phyloP scores from a whole-genome alignment of 1,284 basidiomycete genomes.

The Tranzscheliella williamsii region DNA sequence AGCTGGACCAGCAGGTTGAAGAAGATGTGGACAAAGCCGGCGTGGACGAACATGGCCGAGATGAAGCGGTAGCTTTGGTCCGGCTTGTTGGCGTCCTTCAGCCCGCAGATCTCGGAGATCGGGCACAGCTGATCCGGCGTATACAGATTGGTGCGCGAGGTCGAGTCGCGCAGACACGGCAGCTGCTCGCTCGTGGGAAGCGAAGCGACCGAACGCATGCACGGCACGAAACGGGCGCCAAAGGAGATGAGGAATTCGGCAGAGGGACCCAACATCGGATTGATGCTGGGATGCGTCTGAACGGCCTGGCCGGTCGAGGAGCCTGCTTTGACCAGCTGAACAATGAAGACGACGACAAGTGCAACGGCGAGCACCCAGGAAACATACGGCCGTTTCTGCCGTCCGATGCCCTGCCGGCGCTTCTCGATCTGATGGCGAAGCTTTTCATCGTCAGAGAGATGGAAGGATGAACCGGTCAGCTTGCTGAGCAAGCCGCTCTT shows the following conservation, averaged over 20 bases:
- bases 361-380: slow-evolving; percentile 66
- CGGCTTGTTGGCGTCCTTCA: slow-evolving; percentile 68
- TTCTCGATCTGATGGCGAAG: slow-evolving; percentile 55
- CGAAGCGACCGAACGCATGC: slow-evolving; percentile 71
- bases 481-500: slow-evolving; percentile 28
- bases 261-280: slow-evolving; percentile 90
- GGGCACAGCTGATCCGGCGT: slow-evolving; percentile 67
- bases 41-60: slow-evolving; percentile 74
- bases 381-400: slow-evolving; percentile 76
- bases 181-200: slow-evolving; percentile 64
- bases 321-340: slow-evolving; percentile 56
- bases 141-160: slow-evolving; percentile 56
- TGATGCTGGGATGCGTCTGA: slow-evolving; percentile 71
- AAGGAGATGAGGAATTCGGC: slow-evolving; percentile 80
- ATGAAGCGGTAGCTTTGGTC: slow-evolving; percentile 82
- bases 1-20: slow-evolving; percentile 89
- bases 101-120: slow-evolving; percentile 81
- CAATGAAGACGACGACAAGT: slow-evolving; percentile 65
- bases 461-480: slow-evolving; percentile 5
- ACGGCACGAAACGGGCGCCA: slow-evolving; percentile 84
- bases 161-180: slow-evolving; percentile 68
- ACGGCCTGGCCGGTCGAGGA: slow-evolving; percentile 57
- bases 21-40: slow-evolving; percentile 79
- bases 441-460: slow-evolving; percentile 25
- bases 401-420: slow-evolving; percentile 73